Base-by-base conservation (phyloP, 73 alveolate species). In the Paramecium biaurelia region DNA sequence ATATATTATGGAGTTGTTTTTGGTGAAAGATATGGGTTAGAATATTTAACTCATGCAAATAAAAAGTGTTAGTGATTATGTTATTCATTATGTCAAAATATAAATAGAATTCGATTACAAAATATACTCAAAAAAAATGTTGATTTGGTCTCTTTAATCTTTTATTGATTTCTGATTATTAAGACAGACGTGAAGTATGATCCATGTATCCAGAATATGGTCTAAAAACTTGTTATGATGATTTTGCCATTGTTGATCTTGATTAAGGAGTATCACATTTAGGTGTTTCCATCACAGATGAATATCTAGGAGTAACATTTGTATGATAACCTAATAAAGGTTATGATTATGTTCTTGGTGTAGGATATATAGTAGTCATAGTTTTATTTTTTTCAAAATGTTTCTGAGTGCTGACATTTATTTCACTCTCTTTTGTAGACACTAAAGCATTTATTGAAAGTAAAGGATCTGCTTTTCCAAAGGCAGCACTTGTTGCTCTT, bases 401-500 rank as follows among this genome's bases (percentile, higher is more conserved):
- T 20, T 53, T 53, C 68, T 53, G 23, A 53, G 68, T 5, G 14
- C 68, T 53, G 1, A 53, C 11, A 28, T 72, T 72, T 2, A 28
- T 42, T 11, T 38, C 56, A 5, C 86, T 72, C n/a, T 35, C 56
- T n/a, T 72, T 38, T 72, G 86, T 35, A 1, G 68, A 53, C 15
- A 35, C 45, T 35, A 35, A 37, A 35, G 86, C 86, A 35, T 32
- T 72, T 32, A 72, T 72, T 72, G 38, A 32, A 32, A 72, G 18
- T 34, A 72, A 37, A 1, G 86, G 86, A 32, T 72, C 56, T 5
- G 53, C 45, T 26, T 63, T 63, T 30, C 84, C 84, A 4, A 32
- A 72, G n/a, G 86, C 86, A 34, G 86, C 56, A 72, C 86, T 72
- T 79, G 90, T 43, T 12, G 70, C 74, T 79, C 90, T 79, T 45